Conservation (phyloP, 108 stramenopile species). For the Nitzschia sp. region DNA sequence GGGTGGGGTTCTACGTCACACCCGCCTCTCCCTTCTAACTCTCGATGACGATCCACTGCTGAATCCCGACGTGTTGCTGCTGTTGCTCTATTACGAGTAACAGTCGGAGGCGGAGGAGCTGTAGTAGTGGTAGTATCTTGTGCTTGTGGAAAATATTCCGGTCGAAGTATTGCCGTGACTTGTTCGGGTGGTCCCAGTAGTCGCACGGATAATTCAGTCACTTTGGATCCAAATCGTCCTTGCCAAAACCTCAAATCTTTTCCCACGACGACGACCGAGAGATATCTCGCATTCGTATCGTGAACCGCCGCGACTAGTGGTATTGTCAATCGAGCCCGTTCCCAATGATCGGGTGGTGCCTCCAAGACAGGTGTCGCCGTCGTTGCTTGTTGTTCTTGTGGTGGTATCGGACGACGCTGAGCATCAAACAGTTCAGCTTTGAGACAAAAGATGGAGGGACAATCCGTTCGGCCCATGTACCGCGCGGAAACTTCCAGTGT, state of each 20-base stretch:
- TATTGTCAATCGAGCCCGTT: conserved; percentile 38
- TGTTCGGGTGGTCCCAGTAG: conserved; percentile 21
- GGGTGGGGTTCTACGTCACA: no score
- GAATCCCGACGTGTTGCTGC: not conserved
- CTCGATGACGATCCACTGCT: no score
- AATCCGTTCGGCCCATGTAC: conserved; percentile 67
- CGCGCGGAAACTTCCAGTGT: conserved; percentile 57
- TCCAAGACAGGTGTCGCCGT: conserved; percentile 36
- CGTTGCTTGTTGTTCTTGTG: no score
- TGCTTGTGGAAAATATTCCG: not conserved
- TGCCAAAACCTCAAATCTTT: conserved; percentile 63
- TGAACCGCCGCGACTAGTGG: no score
- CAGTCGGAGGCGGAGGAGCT: no score
- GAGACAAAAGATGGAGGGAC: conserved; percentile 62
- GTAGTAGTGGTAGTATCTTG: not conserved
- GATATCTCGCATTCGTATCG: conserved; percentile 9
- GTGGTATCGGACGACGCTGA: conserved; percentile 16
- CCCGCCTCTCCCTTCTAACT: no score
- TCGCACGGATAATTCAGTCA: conserved; percentile 56
- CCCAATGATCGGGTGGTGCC: conserved; percentile 66
- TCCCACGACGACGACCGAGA: conserved; percentile 44
- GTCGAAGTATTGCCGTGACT: not conserved
- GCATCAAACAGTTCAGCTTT: conserved; percentile 30
- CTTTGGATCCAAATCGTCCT: conserved; percentile 65
- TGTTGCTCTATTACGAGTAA: no score